Evolutionary conservation across 1,284 basidiomycete species (phyloP).

Genomic region (Trichosporon inkin): DNA sequence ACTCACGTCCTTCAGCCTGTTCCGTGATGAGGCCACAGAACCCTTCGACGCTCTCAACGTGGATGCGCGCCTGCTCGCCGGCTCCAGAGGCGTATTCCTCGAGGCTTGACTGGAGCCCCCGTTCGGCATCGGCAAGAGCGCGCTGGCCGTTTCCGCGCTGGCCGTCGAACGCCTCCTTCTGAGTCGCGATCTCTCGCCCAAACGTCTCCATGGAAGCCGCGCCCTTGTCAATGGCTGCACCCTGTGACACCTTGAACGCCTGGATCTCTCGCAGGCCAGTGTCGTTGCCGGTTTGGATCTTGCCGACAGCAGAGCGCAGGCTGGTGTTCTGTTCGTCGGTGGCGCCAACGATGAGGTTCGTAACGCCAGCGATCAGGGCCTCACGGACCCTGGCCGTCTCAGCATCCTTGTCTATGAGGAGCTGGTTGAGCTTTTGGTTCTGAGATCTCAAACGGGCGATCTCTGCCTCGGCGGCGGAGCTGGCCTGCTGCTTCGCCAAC

Average conservation of each 20-base stretch:
- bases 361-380: slow-evolving; percentile 67
- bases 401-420: slow-evolving; percentile 64
- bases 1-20: slow-evolving; percentile 29
- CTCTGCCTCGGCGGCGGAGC: slow-evolving; percentile 59
- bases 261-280: slow-evolving; percentile 41
- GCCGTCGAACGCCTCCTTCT: slow-evolving; percentile 8
- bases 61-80: slow-evolving; percentile 24
- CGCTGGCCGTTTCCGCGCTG: slow-evolving; percentile 12
- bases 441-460: slow-evolving; percentile 65
- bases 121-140: slow-evolving; percentile 31
- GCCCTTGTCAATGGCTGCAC: slow-evolving; percentile 13
- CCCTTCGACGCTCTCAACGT: slow-evolving; percentile 27
- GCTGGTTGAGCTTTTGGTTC: slow-evolving; percentile 62
- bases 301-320: slow-evolving; percentile 60
- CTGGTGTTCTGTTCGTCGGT: slow-evolving; percentile 64
- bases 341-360: slow-evolving; percentile 66
- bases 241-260: slow-evolving; percentile 8
- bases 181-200: background rate
- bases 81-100: slow-evolving; percentile 31
- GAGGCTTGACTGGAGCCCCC: slow-evolving; percentile 26
- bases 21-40: slow-evolving; percentile 27
- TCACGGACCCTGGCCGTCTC: slow-evolving; percentile 65
- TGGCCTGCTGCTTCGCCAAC: slow-evolving; percentile 56
- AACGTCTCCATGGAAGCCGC: background rate
- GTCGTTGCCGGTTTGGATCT: slow-evolving; percentile 59